Conservation (phyloP, 192 early-diverging fungal genomes). For the Coemansia sp. region DNA sequence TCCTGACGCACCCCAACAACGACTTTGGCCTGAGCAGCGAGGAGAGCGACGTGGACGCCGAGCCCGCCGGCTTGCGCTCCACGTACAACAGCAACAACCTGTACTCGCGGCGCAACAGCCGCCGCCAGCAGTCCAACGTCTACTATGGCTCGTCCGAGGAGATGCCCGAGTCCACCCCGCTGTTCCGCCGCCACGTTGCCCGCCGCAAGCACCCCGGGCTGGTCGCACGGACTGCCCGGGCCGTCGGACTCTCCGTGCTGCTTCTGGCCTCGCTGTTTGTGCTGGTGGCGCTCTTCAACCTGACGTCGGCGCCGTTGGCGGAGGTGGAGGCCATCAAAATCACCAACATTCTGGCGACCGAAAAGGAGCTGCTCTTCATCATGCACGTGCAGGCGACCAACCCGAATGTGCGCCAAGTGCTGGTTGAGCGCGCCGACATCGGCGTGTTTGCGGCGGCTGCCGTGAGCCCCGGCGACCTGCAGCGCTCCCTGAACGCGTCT, state of each 20-base stretch:
- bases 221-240: slow-evolving; percentile 25
- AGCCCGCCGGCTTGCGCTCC: slow-evolving; percentile 48
- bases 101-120: slow-evolving; percentile 52
- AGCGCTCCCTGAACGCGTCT: slow-evolving; percentile 30
- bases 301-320: slow-evolving; percentile 49
- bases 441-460: slow-evolving; percentile 63
- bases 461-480: slow-evolving; percentile 10
- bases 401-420: slow-evolving; percentile 58
- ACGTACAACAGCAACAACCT: slow-evolving; percentile 23
- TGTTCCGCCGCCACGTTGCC: slow-evolving; percentile 44
- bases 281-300: slow-evolving; percentile 46
- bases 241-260: slow-evolving; percentile 17
- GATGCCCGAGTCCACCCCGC: slow-evolving; percentile 45
- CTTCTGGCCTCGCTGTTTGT: slow-evolving; percentile 35
- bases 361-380: slow-evolving; percentile 68
- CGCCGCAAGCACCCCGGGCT: slow-evolving; percentile 40
- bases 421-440: slow-evolving; percentile 58
- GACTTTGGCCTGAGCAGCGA: slow-evolving; percentile 48
- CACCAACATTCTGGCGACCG: slow-evolving; percentile 60
- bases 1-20: slow-evolving; percentile 46
- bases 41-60: slow-evolving; percentile 47
- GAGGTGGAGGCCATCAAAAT: slow-evolving; percentile 54
- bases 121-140: slow-evolving; percentile 37
- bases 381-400: slow-evolving; percentile 60
- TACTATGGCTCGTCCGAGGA: slow-evolving; percentile 54